phyloP scores from a whole-genome alignment of 169 alveolate genomes.

The Besnoitia besnoiti region DNA sequence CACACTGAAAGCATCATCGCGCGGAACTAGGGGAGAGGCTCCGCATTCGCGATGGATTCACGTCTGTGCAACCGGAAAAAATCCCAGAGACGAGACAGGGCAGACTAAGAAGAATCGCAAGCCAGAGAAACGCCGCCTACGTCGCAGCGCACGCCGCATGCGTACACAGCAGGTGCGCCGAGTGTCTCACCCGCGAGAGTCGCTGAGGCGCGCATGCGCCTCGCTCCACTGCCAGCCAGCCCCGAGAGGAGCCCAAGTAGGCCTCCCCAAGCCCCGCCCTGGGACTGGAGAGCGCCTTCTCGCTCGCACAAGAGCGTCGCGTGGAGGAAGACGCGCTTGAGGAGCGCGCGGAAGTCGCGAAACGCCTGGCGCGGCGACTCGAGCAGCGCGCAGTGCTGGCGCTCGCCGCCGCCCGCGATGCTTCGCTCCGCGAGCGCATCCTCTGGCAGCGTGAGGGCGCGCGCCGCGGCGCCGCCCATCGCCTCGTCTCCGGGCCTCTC shows the following conservation, averaged over 20 bases:
- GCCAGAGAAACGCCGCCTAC: too few relatives aligned
- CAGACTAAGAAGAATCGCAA: too few relatives aligned
- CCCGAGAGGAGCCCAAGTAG: neutral
- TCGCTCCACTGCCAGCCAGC: neutral
- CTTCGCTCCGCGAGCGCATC: neutral
- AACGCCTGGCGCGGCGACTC: neutral
- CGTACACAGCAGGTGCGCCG: too few relatives aligned
- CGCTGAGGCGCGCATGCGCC: neutral
- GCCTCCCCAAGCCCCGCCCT: neutral
- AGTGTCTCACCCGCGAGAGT: slow-evolving; percentile 4
- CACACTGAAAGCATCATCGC: too few relatives aligned
- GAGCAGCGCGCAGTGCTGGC: slow-evolving; percentile 18
- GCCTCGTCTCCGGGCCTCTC: neutral
- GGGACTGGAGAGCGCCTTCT: neutral
- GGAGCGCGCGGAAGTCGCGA: neutral
- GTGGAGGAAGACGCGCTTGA: neutral
- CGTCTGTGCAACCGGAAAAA: too few relatives aligned
- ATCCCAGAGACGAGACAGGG: too few relatives aligned
- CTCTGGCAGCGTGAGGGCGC: too few relatives aligned
- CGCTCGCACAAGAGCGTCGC: neutral
- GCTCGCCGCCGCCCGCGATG: neutral
- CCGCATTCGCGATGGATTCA: too few relatives aligned
- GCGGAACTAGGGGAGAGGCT: too few relatives aligned
- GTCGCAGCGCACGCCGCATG: too few relatives aligned
- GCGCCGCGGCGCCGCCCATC: too few relatives aligned